Conservation (phyloP, 768 basidiomycete genomes). For the Lactarius trivialis region DNA sequence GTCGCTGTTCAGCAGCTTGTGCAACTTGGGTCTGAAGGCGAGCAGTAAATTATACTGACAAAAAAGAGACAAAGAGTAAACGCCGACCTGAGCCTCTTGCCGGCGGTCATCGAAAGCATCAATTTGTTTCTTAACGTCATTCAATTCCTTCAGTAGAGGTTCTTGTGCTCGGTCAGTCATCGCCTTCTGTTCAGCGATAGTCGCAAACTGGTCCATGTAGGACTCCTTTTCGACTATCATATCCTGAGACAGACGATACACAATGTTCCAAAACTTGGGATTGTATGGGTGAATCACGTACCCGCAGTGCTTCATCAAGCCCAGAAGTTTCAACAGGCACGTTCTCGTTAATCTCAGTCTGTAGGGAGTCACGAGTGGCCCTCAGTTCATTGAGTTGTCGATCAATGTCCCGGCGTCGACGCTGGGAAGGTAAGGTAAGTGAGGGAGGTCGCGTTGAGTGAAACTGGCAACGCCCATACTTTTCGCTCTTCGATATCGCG, state of each 20-base stretch:
- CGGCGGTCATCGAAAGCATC: constrained; percentile 44
- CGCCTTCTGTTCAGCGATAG: constrained; percentile 40
- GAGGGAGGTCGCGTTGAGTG: neutral
- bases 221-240: constrained; percentile 45
- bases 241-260: constrained; percentile 35
- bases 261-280: neutral
- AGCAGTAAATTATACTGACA: constrained; percentile 10
- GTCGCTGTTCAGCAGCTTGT: constrained; percentile 41
- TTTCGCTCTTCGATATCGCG: constrained; percentile 22
- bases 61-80: neutral
- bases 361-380: constrained; percentile 35
- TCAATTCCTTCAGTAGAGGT: constrained; percentile 38
- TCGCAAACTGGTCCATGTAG: constrained; percentile 43
- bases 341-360: constrained; percentile 62
- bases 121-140: constrained; percentile 43
- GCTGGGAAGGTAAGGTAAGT: constrained; percentile 10
- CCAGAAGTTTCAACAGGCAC: constrained; percentile 57
- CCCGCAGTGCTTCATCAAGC: constrained; percentile 49
- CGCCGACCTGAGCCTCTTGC: constrained; percentile 40
- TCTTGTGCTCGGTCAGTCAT: constrained; percentile 42
- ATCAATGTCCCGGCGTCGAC: constrained; percentile 4
- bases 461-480: neutral
- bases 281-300: constrained; percentile 26
- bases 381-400: constrained; percentile 27
- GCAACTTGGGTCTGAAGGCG: constrained; percentile 42